Evolutionary conservation across 305 asterid species (phyloP), one percentile per base, ranked within the genome.

Genomic region (Fraxinus latifolia): DNA sequence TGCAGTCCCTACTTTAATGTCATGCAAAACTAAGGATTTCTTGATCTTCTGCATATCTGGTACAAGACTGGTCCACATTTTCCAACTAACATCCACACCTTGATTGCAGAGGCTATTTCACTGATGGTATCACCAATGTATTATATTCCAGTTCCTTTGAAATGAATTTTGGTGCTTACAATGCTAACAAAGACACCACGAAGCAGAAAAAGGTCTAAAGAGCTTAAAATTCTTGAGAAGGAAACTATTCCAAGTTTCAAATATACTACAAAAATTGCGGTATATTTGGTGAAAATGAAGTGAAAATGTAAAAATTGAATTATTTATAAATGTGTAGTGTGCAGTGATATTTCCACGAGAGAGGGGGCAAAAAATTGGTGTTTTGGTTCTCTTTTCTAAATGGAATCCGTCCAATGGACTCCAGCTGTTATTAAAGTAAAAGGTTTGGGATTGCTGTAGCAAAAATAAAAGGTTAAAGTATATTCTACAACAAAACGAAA

Each of bases 121-220:
- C 93, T 94, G 87, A 93, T 94, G 85, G 93, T 97, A 84, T 94
- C 98, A 79, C 98, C 98, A 78, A 94, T 94, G 83, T 94, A 94
- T 88, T 93, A 97, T 87, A 93, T 94, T 80, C 97, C 97, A 15
- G 96, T 93, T 81, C 98, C 97, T 88, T 94, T 93, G 74, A 94
- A 94, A 80, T 97, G 97, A 60, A 94, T 93, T 88, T 94, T 94
- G 84, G 97, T 93, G 90, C 98, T 94, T 76, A 94, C 98, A 70
- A 94, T 94, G 90, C 98, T 94, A 84, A 94, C 96, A 77, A 93
- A 94, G 78, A 94, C 94, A 70, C 98, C 98, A 62, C 12, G 2
- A 37, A 37, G 2, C 2, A 36, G 42, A 6, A 36, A 36, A 7
- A 34, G 39, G 39, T 34, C 39, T 3, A 32, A 32, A 32, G 34